Conservation (phyloP, 495 filamentous ascomycete genomes). For the Daldinia concentrica region DNA sequence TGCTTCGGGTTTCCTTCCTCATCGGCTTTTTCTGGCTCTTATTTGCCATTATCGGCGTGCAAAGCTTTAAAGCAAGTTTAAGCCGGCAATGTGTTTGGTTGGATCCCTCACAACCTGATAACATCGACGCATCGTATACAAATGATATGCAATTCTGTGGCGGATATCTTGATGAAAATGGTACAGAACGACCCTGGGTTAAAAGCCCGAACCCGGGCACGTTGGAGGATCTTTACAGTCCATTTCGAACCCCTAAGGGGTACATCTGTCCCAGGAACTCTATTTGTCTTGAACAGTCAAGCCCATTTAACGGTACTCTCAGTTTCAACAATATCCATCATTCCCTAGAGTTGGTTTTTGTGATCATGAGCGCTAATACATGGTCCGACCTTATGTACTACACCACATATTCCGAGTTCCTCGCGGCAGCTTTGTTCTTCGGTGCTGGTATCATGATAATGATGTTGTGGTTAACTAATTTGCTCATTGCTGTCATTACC, state of each 20-base stretch:
- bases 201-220: constrained; percentile 36
- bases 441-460: constrained; percentile 88
- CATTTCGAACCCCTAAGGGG: constrained; percentile 73
- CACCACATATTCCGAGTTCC: constrained; percentile 88
- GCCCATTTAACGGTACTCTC: constrained; percentile 86
- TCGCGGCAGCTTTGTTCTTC: constrained; percentile 85
- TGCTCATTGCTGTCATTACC: constrained; percentile 97
- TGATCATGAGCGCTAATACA: constrained; percentile 97
- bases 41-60: constrained; percentile 95
- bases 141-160: constrained; percentile 82
- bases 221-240: constrained; percentile 51
- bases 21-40: constrained; percentile 99
- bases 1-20: constrained; percentile 94
- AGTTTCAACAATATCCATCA: constrained; percentile 95
- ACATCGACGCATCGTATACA: constrained; percentile 55
- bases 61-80: constrained; percentile 97
- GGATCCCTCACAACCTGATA: constrained; percentile 63
- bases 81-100: constrained; percentile 89
- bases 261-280: constrained; percentile 88
- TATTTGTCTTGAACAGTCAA: constrained; percentile 77
- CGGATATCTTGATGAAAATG: constrained; percentile 72
- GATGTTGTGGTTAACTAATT: constrained; percentile 95
- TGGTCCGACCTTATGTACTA: constrained; percentile 95
- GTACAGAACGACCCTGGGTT: constrained; percentile 72
- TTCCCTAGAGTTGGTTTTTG: constrained; percentile 94